Base-by-base conservation (phyloP, 495 filamentous ascomycete genomes). In the Lichenothelia convexa region DNA sequence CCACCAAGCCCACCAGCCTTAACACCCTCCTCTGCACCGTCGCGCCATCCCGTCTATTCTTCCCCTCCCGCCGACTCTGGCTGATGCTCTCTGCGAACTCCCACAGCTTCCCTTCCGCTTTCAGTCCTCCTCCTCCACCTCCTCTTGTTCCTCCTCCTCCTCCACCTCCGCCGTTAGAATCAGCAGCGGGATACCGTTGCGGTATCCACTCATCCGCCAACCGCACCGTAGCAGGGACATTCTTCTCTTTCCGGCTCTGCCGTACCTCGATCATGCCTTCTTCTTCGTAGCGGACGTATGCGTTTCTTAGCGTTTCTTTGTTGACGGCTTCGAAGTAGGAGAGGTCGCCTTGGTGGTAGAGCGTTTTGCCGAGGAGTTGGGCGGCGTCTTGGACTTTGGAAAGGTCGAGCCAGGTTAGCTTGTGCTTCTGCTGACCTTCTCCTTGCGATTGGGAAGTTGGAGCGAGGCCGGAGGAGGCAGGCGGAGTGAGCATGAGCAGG, bases 241-340 rank as follows among this genome's bases (percentile, higher is more conserved):
- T 73, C 0, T 54, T 45, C 9, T 18, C 31, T 30, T 62, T 64
- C 45, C 70, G 75, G 42, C 64, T 66, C 49, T 75, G 79, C 12
- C 71, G 60, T 23, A 84, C 63, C 5, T 78, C 57, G 44, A 94
- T 67, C 38, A 94, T 92, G 12, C 83, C 84, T 45, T 93, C 86
- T 49, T 93, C 84, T 41, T 82, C 73, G 55, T 91, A 93, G 17
- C 80, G 75, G 41, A 74, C 65, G 56, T 82, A 93, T 2, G 82
- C 76, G 52, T 95, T 97, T 44, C 86, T 91, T 35, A 97, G 71
- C 1, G 84, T 86, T 52, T 95, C 85, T 39, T 93, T 93, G 62
- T 95, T 97, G 44, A 97, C 89, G 5, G 89, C 84, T 58, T 97
- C 89, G 45, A 93, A 93, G 54, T 97, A 95, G 17, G 75, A 81